Evolutionary conservation across 2,329 filamentous ascomycete species (phyloP).

Genomic region (Lasiodiplodia sp.): DNA sequence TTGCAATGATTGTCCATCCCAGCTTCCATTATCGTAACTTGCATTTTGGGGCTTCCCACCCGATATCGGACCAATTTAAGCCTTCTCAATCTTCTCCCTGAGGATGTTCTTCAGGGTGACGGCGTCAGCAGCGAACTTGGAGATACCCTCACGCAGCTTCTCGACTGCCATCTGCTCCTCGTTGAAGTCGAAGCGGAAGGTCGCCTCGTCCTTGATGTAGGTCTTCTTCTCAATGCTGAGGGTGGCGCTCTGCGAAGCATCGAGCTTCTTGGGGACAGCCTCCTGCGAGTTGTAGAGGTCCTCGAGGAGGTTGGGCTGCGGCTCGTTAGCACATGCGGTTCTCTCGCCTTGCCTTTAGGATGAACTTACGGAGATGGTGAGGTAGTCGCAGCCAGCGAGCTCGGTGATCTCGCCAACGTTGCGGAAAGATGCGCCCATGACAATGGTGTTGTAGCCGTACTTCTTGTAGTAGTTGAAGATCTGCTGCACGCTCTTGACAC

Average conservation of each 20-base stretch:
- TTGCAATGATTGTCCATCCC: constrained; percentile 9
- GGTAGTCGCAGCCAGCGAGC: constrained; percentile 97
- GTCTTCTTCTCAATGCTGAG: constrained; percentile 85
- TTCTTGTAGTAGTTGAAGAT: constrained; percentile 99
- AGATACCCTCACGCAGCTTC: constrained; percentile 99
- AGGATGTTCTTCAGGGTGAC: constrained; percentile 92
- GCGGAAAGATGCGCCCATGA: constrained; percentile 99
- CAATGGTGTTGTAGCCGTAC: constrained; percentile 97
- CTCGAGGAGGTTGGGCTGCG: constrained; percentile 88
- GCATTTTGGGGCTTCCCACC: constrained; percentile 26
- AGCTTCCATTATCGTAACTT: constrained; percentile 26
- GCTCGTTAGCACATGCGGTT: constrained; percentile 8
- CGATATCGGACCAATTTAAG: constrained; percentile 44
- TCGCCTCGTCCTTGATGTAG: constrained; percentile 88
- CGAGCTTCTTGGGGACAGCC: constrained; percentile 90
- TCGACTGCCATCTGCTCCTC: constrained; percentile 99
- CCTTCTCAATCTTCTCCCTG: constrained; percentile 77
- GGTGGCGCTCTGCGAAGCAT: constrained; percentile 68
- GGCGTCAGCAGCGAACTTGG: constrained; percentile 97
- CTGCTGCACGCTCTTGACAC: constrained; percentile 88
- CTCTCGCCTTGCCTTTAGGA: not conserved
- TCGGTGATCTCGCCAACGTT: constrained; percentile 97
- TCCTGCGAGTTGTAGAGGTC: constrained; percentile 86
- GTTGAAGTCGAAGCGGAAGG: constrained; percentile 99
- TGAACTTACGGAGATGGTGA: constrained; percentile 87